These are phyloP conservation scores for Lentithecium fluviatile DNA, from an alignment of 495 filamentous ascomycete species.

Conservation along the genomic window DNA sequence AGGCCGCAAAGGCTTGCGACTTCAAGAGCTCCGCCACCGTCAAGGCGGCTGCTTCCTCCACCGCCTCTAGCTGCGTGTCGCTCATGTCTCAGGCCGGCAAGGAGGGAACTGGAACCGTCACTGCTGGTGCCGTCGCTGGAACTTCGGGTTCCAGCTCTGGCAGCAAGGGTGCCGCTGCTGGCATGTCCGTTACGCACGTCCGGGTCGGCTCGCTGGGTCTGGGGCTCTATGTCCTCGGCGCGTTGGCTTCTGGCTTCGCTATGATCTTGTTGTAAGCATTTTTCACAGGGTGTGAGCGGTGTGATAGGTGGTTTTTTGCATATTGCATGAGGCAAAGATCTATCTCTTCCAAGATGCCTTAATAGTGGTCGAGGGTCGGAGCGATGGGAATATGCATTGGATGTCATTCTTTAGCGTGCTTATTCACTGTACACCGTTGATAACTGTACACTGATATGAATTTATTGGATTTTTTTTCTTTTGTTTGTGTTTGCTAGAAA, in stretches of 20 bases:
- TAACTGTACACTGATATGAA: conserved; percentile 12
- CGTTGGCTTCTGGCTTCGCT: conserved; percentile 64
- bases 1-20: conserved; percentile 64
- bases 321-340: neutral
- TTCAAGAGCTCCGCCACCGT: conserved; percentile 66
- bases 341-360: neutral
- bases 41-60: conserved; percentile 43
- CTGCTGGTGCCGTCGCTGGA: conserved; percentile 52
- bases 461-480: conserved; percentile 1
- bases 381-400: neutral
- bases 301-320: neutral
- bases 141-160: conserved; percentile 36
- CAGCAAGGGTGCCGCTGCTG: conserved; percentile 45
- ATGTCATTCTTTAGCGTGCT: neutral
- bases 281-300: neutral
- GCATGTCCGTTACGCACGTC: conserved; percentile 55
- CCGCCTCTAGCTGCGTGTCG: conserved; percentile 51
- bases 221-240: conserved; percentile 66
- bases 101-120: conserved; percentile 64
- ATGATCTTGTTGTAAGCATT: conserved; percentile 47
- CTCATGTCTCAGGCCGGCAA: conserved; percentile 62
- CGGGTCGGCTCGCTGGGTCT: conserved; percentile 63
- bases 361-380: neutral
- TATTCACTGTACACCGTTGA: neutral
- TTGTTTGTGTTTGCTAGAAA: neutral